Percentiles rank a stretch among this genome's conserved stretches.
Conservation (phyloP, 768 basidiomycete species). For the Cystobasidium onofrii region DNA sequence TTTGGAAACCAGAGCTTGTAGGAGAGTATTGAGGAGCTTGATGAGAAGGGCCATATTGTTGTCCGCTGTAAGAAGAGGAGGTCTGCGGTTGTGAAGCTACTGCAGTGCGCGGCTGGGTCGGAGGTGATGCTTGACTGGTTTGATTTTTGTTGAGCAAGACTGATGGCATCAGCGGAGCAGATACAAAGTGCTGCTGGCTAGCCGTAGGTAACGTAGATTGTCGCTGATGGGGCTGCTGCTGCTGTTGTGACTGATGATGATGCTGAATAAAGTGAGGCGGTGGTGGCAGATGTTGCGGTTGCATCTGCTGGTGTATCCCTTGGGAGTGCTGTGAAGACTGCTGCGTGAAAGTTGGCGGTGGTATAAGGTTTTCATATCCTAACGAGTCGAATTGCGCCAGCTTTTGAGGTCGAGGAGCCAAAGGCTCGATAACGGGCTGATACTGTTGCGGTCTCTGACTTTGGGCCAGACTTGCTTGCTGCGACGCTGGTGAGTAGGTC, state of each 20-base stretch:
- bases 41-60: background rate
- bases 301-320: background rate
- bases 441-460: background rate
- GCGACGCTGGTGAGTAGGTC: background rate
- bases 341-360: background rate
- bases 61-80: background rate
- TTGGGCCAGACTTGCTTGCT: background rate
- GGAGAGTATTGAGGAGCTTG: background rate
- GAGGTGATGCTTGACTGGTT: background rate
- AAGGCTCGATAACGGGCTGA: background rate
- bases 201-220: background rate
- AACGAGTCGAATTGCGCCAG: slow-evolving; percentile 4
- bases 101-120: background rate
- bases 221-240: too few relatives aligned
- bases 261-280: background rate
- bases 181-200: background rate
- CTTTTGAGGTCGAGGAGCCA: background rate
- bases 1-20: background rate
- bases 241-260: background rate
- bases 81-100: background rate
- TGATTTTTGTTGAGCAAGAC: slow-evolving; percentile 24
- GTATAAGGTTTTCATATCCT: background rate
- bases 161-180: slow-evolving; percentile 27
- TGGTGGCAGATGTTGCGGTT: background rate
- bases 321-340: background rate